phyloP scores from a whole-genome alignment of 371 early-diverging fungal species.

The Mucor lusitanicus region DNA sequence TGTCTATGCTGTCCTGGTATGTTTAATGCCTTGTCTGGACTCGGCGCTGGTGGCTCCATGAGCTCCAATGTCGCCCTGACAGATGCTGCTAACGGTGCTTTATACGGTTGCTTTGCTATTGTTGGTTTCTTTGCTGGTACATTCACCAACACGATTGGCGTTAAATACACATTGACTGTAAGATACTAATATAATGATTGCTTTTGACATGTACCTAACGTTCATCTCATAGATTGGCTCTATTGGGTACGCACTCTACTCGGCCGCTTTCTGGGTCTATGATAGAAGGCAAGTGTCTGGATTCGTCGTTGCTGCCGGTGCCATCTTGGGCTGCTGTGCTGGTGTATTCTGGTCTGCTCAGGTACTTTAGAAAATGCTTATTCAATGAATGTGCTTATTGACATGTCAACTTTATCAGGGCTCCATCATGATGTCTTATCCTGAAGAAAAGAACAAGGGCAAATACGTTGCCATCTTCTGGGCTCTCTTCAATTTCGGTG shows the following conservation, averaged over 20 bases:
- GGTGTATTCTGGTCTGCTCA: constrained; percentile 69
- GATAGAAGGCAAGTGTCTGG: constrained; percentile 38
- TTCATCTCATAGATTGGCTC: constrained; percentile 34
- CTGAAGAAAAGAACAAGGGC: constrained; percentile 71
- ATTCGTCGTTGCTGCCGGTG: constrained; percentile 64
- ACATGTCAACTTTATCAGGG: constrained; percentile 47
- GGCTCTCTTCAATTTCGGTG: constrained; percentile 81
- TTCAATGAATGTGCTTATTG: background rate
- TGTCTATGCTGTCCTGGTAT: constrained; percentile 79
- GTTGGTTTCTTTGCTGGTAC: constrained; percentile 70
- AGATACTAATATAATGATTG: background rate
- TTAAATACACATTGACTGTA: constrained; percentile 51
- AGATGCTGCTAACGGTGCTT: constrained; percentile 71
- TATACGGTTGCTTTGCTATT: constrained; percentile 71
- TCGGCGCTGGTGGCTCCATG: constrained; percentile 60
- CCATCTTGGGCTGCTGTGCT: constrained; percentile 65
- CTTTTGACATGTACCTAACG: background rate
- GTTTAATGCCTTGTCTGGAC: constrained; percentile 57
- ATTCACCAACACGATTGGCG: constrained; percentile 61
- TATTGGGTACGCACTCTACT: constrained; percentile 62
- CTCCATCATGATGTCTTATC: constrained; percentile 71
- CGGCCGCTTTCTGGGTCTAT: constrained; percentile 57
- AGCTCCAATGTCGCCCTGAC: constrained; percentile 61
- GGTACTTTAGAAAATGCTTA: background rate
- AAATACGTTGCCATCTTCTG: constrained; percentile 79